Base-by-base conservation (phyloP, 805 yeast genomes). In the Myxozyma melibiosi region DNA sequence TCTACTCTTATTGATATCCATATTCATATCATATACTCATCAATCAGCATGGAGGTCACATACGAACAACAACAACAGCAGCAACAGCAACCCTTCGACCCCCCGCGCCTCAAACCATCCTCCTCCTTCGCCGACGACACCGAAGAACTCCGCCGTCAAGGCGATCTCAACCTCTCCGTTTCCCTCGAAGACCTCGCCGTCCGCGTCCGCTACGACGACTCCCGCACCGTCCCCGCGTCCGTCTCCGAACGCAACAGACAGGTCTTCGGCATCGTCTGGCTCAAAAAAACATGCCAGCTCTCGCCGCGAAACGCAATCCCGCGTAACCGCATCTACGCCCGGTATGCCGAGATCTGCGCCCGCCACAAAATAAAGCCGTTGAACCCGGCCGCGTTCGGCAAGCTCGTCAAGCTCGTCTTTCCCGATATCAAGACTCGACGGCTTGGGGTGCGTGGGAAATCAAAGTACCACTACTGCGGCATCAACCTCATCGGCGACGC, bases 381-480 rank as follows among this genome's bases (percentile, higher is more conserved):
- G 53, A 81, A 85, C 35, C 90, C 89, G 28, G 92, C 95, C 1
- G 82, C 88, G 2, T 81, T 89, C 66, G 96, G 96, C 3, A 87
- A 85, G 66, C 73, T 86, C 41, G 88, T 88, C 18, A 76, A 84
- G 56, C 74, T 84, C 3, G 71, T 82, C 3, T 86, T 80, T 65
- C 94, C 96, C 0, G 75, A 76, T 53, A 74, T 88, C 59, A 82
- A 84, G 30, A 86, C 94, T 0, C 79, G 95, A 62, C 78, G 97
- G 52, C 74, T 90, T 51, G 97, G 97, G 1, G 82, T 84, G 70
- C 77, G 96, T 48, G 91, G 91, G 1, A 86, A 85, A 67, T 84
- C 92, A 20, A 86, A 86, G 68, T 90, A 90, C 71, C 95, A 89
- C 69, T 90, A 88, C 67, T 86, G 92, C 71, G 96, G 96, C 2